Evolutionary conservation across 768 basidiomycete species (phyloP).

Genomic region (Russula brevipes): DNA sequence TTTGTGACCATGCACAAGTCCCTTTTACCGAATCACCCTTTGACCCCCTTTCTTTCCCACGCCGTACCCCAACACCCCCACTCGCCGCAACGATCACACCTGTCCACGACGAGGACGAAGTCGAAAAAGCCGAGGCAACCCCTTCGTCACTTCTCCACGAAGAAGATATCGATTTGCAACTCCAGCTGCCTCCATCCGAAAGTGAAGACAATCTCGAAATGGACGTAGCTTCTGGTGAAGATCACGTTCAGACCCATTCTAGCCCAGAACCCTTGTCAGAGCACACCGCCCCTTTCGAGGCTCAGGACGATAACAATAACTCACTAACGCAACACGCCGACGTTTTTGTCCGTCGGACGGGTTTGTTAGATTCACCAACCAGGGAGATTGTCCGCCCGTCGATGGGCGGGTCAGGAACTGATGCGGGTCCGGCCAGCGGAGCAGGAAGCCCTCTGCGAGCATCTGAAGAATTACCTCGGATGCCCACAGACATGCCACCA

Average conservation of each 20-base stretch:
- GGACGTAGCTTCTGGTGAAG: background rate
- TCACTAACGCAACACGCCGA: background rate
- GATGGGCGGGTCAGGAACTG: background rate
- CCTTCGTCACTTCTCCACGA: background rate
- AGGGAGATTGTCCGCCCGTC: background rate
- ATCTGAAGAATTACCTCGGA: background rate
- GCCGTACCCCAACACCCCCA: conserved; percentile 20
- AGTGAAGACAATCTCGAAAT: background rate
- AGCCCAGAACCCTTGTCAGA: background rate
- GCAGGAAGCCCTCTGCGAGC: background rate
- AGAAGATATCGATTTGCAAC: background rate
- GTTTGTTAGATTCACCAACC: conserved; percentile 5
- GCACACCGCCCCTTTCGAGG: background rate
- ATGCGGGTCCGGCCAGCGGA: background rate
- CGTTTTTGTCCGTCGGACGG: conserved; percentile 8
- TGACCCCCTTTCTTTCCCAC: conserved; percentile 10
- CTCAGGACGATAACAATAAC: background rate
- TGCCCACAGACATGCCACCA: background rate
- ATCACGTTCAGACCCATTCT: background rate
- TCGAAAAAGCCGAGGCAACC: background rate
- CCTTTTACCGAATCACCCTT: background rate
- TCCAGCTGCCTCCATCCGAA: background rate
- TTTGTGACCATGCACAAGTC: background rate
- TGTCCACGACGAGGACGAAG: conserved; percentile 9
- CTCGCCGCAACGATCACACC: conserved; percentile 18